Percentiles rank a stretch among this genome's conserved stretches.
Evolutionary conservation across 495 filamentous ascomycete genomes (phyloP).

Genomic region (Neurospora sp.): DNA sequence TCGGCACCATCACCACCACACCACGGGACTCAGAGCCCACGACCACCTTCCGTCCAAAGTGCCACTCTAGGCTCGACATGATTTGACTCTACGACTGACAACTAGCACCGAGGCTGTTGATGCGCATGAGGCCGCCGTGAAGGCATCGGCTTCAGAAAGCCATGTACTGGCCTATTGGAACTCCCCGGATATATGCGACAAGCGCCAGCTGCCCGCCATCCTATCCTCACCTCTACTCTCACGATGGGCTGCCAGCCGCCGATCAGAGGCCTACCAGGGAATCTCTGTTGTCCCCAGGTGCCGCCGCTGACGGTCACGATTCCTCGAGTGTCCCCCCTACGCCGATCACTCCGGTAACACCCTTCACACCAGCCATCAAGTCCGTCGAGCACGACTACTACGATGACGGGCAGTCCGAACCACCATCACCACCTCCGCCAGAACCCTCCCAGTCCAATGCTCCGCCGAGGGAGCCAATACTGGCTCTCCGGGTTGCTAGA

Average conservation of each 20-base stretch:
- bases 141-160: conserved; percentile 21
- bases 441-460: conserved; percentile 4
- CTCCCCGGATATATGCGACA: conserved; percentile 78
- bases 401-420: conserved; percentile 16
- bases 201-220: conserved; percentile 45
- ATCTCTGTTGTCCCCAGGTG: conserved; percentile 17
- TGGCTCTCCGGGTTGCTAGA: conserved; percentile 68
- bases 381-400: conserved; percentile 41
- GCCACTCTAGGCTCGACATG: conserved; percentile 9
- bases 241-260: conserved; percentile 29
- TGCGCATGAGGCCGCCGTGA: conserved; percentile 22
- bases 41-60: background rate
- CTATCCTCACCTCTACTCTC: conserved; percentile 26
- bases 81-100: conserved; percentile 13
- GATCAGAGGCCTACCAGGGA: conserved; percentile 18
- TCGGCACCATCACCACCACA: background rate
- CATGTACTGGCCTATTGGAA: conserved; percentile 98
- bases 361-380: conserved; percentile 41
- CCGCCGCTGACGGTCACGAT: conserved; percentile 14
- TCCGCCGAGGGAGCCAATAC: conserved; percentile 47
- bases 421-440: background rate
- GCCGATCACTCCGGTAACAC: conserved; percentile 35
- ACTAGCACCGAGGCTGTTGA: conserved; percentile 7
- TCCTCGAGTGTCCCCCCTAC: conserved; percentile 22
- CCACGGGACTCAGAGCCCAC: background rate